phyloP scores from a whole-genome alignment of 805 yeast genomes.

The Candida anglica region DNA sequence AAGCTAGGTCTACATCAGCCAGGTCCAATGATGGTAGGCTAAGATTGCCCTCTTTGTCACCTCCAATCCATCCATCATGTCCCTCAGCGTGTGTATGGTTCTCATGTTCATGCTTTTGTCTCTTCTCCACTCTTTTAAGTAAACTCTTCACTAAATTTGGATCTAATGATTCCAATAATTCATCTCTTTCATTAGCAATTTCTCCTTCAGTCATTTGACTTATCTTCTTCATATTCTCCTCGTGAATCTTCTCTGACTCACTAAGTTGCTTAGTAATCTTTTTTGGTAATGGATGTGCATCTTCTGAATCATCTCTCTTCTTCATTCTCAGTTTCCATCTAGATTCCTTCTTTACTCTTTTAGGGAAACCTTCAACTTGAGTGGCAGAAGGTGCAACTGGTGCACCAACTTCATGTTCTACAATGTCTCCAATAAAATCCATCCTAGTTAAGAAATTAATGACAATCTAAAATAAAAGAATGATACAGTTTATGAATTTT shows the following conservation, averaged over 20 bases:
- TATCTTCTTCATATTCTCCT: constrained; percentile 65
- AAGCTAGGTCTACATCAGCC: constrained; percentile 33
- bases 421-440: constrained; percentile 72
- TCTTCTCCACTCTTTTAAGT: constrained; percentile 52
- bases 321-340: constrained; percentile 50
- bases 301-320: constrained; percentile 31
- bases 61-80: constrained; percentile 37
- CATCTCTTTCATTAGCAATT: constrained; percentile 59
- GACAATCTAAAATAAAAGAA: too few species aligned
- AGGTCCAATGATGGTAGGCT: constrained; percentile 30
- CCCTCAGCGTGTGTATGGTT: constrained; percentile 38
- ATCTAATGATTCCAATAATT: constrained; percentile 61
- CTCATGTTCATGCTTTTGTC: constrained; percentile 18
- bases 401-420: constrained; percentile 50
- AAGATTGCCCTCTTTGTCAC: constrained; percentile 29
- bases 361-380: constrained; percentile 31
- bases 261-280: constrained; percentile 25
- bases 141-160: constrained; percentile 63
- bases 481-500: too few species aligned
- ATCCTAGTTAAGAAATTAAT: constrained; percentile 33
- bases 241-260: constrained; percentile 72
- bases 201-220: constrained; percentile 63
- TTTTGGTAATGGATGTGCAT: constrained; percentile 3
- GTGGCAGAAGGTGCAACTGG: constrained; percentile 28
- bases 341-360: constrained; percentile 32